A percentile compares a stretch with the other conserved stretches of the same genome.
Evolutionary conservation across 257 asterid species (phyloP).

Genomic region (Datura wrightii): DNA sequence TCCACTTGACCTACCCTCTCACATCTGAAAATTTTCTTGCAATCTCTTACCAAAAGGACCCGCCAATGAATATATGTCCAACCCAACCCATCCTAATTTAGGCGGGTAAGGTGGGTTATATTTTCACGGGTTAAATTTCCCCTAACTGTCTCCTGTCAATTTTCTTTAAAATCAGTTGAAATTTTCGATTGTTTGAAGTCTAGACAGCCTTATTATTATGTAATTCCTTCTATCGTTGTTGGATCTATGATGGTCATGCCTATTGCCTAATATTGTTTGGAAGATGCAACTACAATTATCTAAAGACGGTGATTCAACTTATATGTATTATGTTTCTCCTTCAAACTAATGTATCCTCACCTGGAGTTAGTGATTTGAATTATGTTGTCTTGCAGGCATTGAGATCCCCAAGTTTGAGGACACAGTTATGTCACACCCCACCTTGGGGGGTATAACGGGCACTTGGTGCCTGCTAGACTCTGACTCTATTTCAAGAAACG

Average conservation of each 20-base stretch:
- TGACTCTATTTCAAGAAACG: no score
- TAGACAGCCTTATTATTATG: background rate
- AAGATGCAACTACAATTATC: background rate
- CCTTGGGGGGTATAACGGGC: no score
- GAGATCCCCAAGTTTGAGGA: constrained; percentile 85
- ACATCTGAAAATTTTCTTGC: background rate
- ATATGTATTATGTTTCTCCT: background rate
- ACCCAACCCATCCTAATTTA: background rate
- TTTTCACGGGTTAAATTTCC: background rate
- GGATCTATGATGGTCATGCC: background rate
- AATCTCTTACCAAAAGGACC: background rate
- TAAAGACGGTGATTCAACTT: background rate
- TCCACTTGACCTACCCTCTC: background rate
- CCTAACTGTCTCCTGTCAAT: background rate
- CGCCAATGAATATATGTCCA: background rate
- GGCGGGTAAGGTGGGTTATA: no score
- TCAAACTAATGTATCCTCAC: background rate
- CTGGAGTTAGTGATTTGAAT: constrained; percentile 14
- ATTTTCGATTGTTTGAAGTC: background rate
- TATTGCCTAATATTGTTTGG: background rate
- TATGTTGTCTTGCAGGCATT: constrained; percentile 54
- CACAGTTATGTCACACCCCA: constrained; percentile 88
- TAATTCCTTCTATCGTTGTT: background rate
- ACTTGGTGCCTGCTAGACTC: no score
- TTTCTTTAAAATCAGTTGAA: background rate